Evolutionary conservation across 805 yeast species (phyloP).

Genomic region (Pichia phayaonensis): DNA sequence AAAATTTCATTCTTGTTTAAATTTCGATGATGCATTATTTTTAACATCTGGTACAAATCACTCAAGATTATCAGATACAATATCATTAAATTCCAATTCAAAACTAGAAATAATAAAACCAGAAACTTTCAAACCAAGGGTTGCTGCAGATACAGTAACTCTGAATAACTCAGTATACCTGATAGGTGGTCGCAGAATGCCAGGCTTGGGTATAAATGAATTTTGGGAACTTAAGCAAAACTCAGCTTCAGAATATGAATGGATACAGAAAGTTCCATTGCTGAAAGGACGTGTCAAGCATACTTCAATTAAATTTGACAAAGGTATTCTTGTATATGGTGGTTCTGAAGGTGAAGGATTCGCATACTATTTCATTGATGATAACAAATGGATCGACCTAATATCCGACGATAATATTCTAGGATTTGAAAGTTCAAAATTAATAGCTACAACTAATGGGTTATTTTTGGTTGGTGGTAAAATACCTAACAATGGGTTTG

Average conservation of each 20-base stretch:
- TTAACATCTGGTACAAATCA: conserved; percentile 35
- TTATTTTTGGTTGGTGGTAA: conserved; percentile 49
- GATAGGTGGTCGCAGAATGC: conserved; percentile 64
- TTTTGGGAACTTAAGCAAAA: conserved; percentile 31
- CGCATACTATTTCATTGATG: conserved; percentile 19
- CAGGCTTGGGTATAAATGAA: conserved; percentile 39
- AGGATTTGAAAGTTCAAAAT: conserved; percentile 1
- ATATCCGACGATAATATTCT: not conserved
- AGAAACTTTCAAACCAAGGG: conserved; percentile 4
- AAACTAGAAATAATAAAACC: not conserved
- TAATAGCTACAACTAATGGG: conserved; percentile 8
- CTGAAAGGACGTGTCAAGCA: conserved; percentile 48
- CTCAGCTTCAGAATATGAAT: conserved; percentile 19
- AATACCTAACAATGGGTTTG: conserved; percentile 7
- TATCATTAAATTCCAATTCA: conserved; percentile 4
- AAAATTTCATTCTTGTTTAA: conserved; percentile 33
- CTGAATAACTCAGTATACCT: conserved; percentile 23
- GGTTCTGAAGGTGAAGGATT: conserved; percentile 27
- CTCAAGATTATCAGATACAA: conserved; percentile 21
- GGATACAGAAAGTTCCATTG: conserved; percentile 35
- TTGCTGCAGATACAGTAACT: conserved; percentile 3
- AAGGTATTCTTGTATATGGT: conserved; percentile 41
- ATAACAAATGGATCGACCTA: conserved; percentile 5
- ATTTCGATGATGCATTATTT: conserved; percentile 15
- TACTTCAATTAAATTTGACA: conserved; percentile 27